Conservation (phyloP, 176 grass and related monocot species). For the Typha latifolia region DNA sequence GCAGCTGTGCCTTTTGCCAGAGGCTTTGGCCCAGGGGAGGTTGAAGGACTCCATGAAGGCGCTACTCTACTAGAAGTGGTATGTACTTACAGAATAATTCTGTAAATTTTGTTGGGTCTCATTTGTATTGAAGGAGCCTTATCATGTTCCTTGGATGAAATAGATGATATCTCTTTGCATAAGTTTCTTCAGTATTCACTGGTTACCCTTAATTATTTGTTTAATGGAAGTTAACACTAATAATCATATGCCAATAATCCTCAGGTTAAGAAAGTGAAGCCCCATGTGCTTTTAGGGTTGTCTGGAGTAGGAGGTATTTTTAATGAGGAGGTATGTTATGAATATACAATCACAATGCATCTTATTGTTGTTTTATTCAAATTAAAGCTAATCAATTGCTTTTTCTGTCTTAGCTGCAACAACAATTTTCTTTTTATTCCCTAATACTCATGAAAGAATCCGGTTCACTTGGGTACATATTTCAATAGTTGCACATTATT, state of each 20-base stretch:
- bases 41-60: constrained; percentile 72
- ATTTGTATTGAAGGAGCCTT: background rate
- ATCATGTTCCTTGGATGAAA: background rate
- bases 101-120: background rate
- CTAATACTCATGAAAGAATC: background rate
- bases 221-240: constrained; percentile 11
- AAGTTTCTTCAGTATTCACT: background rate
- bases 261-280: constrained; percentile 92
- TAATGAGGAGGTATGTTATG: constrained; percentile 62
- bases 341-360: background rate
- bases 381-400: constrained; percentile 9
- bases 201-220: constrained; percentile 2
- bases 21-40: constrained; percentile 58
- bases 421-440: background rate
- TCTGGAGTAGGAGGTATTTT: constrained; percentile 99
- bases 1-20: constrained; percentile 82
- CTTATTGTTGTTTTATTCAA: constrained; percentile 8
- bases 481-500: too few species aligned
- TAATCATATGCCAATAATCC: constrained; percentile 15
- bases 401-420: background rate
- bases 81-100: constrained; percentile 12
- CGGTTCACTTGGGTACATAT: background rate
- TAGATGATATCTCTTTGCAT: too few species aligned
- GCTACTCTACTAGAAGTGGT: constrained; percentile 92
- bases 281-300: constrained; percentile 93